phyloP scores from a whole-genome alignment of 176 grass and related monocot species.

The Miscanthus lutarioriparius region DNA sequence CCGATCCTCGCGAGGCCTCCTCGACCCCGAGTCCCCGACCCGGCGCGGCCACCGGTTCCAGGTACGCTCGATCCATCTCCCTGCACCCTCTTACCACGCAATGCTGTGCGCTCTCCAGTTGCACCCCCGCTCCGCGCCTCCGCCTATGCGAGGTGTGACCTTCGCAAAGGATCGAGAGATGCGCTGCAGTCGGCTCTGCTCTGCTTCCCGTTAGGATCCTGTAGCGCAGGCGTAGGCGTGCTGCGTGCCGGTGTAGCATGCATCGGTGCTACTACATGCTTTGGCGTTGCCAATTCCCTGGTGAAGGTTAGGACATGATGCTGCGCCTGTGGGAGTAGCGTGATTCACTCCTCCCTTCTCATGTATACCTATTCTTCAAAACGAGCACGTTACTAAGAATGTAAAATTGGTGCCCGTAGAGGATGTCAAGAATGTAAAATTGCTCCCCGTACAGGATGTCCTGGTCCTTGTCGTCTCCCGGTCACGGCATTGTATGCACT shows the following conservation, averaged over 20 bases:
- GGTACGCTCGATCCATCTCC: slow-evolving; percentile 8
- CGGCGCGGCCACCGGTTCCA: neutral
- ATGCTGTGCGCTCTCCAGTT: neutral
- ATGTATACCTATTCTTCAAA: neutral
- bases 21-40: neutral
- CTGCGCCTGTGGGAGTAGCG: neutral
- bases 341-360: too few relatives aligned
- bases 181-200: neutral
- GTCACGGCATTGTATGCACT: neutral
- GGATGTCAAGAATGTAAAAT: neutral
- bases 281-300: neutral
- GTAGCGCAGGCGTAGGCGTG: neutral
- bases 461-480: slow-evolving; percentile 6
- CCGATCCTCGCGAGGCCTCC: neutral
- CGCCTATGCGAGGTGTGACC: neutral
- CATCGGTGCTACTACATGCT: neutral
- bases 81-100: neutral
- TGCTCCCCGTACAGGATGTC: neutral
- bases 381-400: neutral
- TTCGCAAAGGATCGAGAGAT: neutral
- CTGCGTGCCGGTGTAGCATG: too few relatives aligned
- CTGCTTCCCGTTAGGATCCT: neutral
- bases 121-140: neutral
- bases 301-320: neutral
- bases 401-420: neutral